A percentile compares a stretch with the other conserved stretches of the same genome.
phyloP scores from a whole-genome alignment of 805 yeast genomes.

The Ogataea paraovalis region DNA sequence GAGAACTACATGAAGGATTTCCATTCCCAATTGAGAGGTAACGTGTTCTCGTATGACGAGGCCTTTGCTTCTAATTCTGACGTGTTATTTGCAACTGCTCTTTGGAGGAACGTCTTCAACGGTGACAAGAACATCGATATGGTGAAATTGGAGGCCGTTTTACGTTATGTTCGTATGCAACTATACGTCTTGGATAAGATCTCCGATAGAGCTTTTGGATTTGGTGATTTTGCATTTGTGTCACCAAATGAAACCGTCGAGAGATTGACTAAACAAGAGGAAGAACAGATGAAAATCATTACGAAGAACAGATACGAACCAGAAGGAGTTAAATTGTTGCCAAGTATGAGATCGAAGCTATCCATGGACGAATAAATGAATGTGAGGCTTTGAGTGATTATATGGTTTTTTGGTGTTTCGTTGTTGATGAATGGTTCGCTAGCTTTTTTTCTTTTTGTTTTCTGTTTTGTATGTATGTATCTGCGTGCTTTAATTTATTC shows the following conservation, averaged over 20 bases:
- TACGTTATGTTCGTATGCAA: constrained; percentile 88
- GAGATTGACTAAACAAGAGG: constrained; percentile 65
- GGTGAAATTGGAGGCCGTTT: constrained; percentile 79
- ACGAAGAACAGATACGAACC: constrained; percentile 53
- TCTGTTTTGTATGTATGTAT: no score
- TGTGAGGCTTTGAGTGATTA: not conserved
- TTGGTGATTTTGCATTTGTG: constrained; percentile 82
- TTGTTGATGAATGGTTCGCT: not conserved
- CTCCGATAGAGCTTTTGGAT: constrained; percentile 89
- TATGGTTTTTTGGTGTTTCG: no score
- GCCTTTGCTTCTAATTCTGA: constrained; percentile 73
- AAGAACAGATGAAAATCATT: constrained; percentile 43
- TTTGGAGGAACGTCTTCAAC: constrained; percentile 89
- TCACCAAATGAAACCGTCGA: constrained; percentile 77
- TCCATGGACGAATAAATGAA: constrained; percentile 43
- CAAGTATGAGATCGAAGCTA: constrained; percentile 54
- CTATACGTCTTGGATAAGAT: constrained; percentile 80
- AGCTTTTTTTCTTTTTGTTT: no score
- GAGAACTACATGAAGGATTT: constrained; percentile 87
- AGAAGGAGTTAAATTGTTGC: constrained; percentile 44
- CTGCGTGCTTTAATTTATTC: no score
- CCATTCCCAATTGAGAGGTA: constrained; percentile 85
- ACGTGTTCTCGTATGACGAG: constrained; percentile 88
- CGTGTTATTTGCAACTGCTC: constrained; percentile 68
- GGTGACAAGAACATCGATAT: constrained; percentile 79